Conservation (phyloP, 1,139 yeast genomes). For the Diutina pseudorugosa region DNA sequence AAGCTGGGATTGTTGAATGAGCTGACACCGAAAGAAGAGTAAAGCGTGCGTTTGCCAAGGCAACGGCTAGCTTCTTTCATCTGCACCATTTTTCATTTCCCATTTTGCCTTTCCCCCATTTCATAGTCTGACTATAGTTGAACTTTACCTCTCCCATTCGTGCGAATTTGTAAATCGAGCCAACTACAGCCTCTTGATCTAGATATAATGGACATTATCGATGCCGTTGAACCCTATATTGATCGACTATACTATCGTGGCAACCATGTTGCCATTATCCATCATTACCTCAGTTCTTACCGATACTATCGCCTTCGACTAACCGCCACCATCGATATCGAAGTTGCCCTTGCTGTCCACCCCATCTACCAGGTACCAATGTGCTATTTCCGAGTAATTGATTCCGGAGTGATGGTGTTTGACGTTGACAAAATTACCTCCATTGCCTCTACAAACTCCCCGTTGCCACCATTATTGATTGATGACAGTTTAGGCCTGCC, state of each 20-base stretch:
- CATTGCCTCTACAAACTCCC: not conserved
- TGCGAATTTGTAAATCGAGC: not conserved
- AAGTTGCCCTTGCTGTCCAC: slow-evolving; percentile 20
- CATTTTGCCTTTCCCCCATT: not conserved
- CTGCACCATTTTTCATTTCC: not conserved
- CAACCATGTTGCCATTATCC: not conserved
- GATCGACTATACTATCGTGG: not conserved
- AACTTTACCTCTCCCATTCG: not conserved
- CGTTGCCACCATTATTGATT: not conserved
- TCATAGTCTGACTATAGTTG: not conserved
- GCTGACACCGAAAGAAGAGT: slow-evolving; percentile 19
- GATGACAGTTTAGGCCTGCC: not conserved
- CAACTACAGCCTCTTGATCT: not conserved
- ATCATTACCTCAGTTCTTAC: not conserved
- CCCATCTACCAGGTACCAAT: slow-evolving; percentile 22
- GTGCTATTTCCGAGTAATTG: slow-evolving; percentile 11
- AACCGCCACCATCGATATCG: slow-evolving; percentile 4
- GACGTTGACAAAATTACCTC: not conserved
- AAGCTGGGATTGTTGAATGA: slow-evolving; percentile 34
- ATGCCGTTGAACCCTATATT: not conserved
- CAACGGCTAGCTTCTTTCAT: not conserved
- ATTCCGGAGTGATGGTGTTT: not conserved
- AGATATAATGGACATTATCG: not conserved
- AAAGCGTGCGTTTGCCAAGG: slow-evolving; percentile 1
- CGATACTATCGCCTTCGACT: not conserved